Conservation (phyloP, 116 monocot species). For the Cymodocea nodosa region DNA sequence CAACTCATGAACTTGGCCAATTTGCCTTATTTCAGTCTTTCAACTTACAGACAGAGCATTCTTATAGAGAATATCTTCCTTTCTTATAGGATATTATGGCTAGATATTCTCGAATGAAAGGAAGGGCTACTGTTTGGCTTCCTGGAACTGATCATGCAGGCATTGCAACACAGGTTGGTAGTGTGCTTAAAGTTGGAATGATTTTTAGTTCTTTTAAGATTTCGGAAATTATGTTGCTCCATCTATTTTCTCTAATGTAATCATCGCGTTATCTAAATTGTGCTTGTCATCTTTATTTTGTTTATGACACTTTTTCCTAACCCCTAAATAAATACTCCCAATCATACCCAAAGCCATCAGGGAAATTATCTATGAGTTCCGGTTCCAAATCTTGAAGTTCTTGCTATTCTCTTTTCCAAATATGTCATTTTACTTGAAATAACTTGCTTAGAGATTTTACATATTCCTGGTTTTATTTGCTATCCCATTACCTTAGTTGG, state of each 20-base stretch:
- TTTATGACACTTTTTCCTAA: no score
- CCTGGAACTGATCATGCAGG: constrained; percentile 99
- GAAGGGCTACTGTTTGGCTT: constrained; percentile 88
- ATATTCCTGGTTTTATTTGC: neutral
- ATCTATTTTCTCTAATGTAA: neutral
- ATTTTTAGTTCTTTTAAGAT: neutral
- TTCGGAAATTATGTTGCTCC: neutral
- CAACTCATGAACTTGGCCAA: no score
- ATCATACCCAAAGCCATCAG: no score
- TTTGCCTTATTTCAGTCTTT: no score
- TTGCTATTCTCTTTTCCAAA: no score
- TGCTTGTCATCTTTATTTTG: no score
- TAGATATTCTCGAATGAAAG: constrained; percentile 93
- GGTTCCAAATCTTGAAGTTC: no score
- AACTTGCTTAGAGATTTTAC: neutral
- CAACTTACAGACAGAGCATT: neutral
- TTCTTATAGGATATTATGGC: constrained; percentile 74
- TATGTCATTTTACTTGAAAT: neutral
- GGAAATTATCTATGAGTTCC: no score
- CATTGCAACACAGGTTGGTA: constrained; percentile 87
- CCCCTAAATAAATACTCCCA: no score
- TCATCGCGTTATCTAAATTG: neutral
- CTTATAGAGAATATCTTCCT: neutral
- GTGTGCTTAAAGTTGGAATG: no score
- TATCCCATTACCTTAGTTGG: constrained; percentile 39